Conservation (phyloP, 2,329 filamentous ascomycete genomes). For the Lecanicillium sp. region DNA sequence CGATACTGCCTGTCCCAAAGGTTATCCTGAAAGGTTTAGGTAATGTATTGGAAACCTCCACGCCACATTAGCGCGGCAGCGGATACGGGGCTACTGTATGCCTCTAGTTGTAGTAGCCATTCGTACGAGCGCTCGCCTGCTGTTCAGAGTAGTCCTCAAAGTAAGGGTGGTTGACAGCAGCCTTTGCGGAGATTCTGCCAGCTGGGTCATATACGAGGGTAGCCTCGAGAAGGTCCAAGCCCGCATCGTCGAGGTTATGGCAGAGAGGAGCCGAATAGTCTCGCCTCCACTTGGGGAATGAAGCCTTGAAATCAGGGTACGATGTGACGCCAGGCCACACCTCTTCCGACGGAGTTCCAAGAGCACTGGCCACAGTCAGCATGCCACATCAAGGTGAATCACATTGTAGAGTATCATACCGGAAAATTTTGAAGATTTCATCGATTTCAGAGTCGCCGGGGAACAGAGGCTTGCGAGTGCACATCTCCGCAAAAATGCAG, state of each 20-base stretch:
- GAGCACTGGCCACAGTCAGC: slow-evolving; percentile 38
- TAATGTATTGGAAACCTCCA: no score
- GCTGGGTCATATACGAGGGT: slow-evolving; percentile 85
- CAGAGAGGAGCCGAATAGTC: slow-evolving; percentile 60
- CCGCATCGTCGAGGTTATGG: slow-evolving; percentile 62
- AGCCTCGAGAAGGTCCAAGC: slow-evolving; percentile 57
- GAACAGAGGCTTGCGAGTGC: slow-evolving; percentile 85
- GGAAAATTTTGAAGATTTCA: slow-evolving; percentile 53
- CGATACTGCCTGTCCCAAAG: no score
- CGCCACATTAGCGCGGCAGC: background rate
- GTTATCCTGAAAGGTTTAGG: no score
- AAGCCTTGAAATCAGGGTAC: slow-evolving; percentile 87
- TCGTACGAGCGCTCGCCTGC: slow-evolving; percentile 17
- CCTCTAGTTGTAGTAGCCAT: slow-evolving; percentile 29
- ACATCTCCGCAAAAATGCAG: slow-evolving; percentile 96
- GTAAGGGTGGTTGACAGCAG: slow-evolving; percentile 76
- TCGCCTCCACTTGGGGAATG: slow-evolving; percentile 84
- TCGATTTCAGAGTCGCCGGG: slow-evolving; percentile 69
- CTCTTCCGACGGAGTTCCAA: slow-evolving; percentile 76
- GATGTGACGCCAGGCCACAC: slow-evolving; percentile 89
- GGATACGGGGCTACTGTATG: slow-evolving; percentile 5
- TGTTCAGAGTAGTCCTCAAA: slow-evolving; percentile 43
- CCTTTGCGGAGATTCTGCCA: slow-evolving; percentile 80
- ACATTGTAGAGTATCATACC: slow-evolving; percentile 38
- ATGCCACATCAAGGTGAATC: background rate